Conservation (phyloP, 2,329 filamentous ascomycete genomes). For the Phaeosphaeria sp. region DNA sequence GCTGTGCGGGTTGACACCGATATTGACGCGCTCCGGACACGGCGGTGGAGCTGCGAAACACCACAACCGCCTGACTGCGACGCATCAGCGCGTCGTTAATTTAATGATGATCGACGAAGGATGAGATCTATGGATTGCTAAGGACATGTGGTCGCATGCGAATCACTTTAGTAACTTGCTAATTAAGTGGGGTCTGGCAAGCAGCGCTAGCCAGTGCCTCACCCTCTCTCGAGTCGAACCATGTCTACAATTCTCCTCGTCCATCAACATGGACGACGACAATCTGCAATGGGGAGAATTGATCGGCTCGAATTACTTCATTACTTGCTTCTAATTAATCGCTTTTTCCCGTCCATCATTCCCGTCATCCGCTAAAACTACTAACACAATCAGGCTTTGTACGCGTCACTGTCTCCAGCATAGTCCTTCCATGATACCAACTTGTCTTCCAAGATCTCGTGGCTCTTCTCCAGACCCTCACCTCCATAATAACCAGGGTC, state of each 20-base stretch:
- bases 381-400: background rate
- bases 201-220: background rate
- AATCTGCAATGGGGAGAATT: background rate
- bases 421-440: constrained; percentile 2
- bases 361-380: background rate
- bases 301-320: too few species aligned
- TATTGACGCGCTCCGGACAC: background rate
- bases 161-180: background rate
- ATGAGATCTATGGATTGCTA: background rate
- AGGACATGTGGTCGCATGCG: background rate
- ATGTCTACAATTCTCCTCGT: background rate
- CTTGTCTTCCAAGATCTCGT: constrained; percentile 9
- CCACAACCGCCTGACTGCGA: background rate
- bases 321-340: background rate
- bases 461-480: constrained; percentile 50
- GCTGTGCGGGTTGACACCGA: background rate
- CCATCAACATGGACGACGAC: background rate
- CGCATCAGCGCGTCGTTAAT: background rate
- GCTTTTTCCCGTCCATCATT: background rate
- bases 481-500: constrained; percentile 62
- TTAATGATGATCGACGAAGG: background rate
- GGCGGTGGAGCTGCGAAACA: background rate
- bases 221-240: background rate
- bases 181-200: background rate
- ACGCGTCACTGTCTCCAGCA: background rate